Conservation (phyloP, 257 asterid species). For the Thymus mandschuricus region DNA sequence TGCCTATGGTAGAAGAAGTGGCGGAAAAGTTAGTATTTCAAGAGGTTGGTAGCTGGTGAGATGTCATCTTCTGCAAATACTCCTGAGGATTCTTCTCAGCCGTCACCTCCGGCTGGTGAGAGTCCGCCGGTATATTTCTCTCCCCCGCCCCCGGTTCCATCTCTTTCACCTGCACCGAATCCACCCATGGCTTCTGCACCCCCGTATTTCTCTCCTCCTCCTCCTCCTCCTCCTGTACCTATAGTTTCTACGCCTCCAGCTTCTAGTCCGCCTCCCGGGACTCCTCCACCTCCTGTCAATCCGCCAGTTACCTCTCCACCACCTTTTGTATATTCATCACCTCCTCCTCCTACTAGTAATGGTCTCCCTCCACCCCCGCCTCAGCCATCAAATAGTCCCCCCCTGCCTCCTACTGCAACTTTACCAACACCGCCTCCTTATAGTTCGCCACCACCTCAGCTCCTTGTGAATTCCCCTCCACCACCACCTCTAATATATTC, state of each 20-base stretch:
- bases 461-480: conserved; percentile 42
- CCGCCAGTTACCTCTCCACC: conserved; percentile 35
- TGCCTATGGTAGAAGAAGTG: conserved; percentile 28
- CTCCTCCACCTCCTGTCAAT: conserved; percentile 26
- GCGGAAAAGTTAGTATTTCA: conserved; percentile 28
- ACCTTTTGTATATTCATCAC: conserved; percentile 27
- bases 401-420: conserved; percentile 43
- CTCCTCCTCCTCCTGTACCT: conserved; percentile 38
- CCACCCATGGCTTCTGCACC: conserved; percentile 37
- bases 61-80: conserved; percentile 39
- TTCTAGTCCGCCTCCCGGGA: conserved; percentile 17
- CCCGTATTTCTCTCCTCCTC: conserved; percentile 32
- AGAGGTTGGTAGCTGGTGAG: conserved; percentile 35
- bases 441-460: conserved; percentile 23
- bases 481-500: conserved; percentile 37
- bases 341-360: conserved; percentile 39
- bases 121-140: conserved; percentile 22
- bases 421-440: neutral
- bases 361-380: neutral
- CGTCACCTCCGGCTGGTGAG: conserved; percentile 8
- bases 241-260: conserved; percentile 34
- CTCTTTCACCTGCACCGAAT: conserved; percentile 21
- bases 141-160: conserved; percentile 16
- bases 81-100: neutral
- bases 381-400: conserved; percentile 32